Evolutionary conservation across 768 basidiomycete species (phyloP).

Genomic region (Lentinula sp.): DNA sequence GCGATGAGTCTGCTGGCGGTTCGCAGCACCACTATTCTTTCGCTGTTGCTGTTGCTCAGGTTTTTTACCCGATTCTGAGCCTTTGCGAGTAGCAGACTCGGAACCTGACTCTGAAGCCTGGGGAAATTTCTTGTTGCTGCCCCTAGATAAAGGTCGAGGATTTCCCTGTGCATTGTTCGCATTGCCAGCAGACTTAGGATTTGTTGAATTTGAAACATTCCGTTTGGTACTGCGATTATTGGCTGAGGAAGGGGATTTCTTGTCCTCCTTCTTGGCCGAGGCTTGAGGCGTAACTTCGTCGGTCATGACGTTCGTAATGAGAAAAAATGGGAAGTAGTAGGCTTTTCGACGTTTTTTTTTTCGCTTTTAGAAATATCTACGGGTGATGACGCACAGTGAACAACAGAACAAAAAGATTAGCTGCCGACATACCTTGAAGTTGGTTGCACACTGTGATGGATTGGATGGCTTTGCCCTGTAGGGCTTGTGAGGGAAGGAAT

Average conservation of each 20-base stretch:
- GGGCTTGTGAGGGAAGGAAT: slow-evolving; percentile 77
- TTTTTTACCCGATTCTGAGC: slow-evolving; percentile 48
- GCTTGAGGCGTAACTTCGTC: slow-evolving; percentile 66
- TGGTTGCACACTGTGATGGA: slow-evolving; percentile 24
- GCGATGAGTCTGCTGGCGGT: slow-evolving; percentile 41
- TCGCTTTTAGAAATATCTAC: slow-evolving; percentile 25
- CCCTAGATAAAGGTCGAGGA: slow-evolving; percentile 56
- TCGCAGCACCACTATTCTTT: slow-evolving; percentile 35
- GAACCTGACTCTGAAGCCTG: slow-evolving; percentile 61
- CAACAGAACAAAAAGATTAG: slow-evolving; percentile 1
- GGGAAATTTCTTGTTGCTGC: slow-evolving; percentile 57
- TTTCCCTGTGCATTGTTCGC: slow-evolving; percentile 31
- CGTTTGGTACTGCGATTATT: slow-evolving; percentile 53
- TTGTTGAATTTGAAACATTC: slow-evolving; percentile 44
- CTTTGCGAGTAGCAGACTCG: slow-evolving; percentile 60
- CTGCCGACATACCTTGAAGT: slow-evolving; percentile 31
- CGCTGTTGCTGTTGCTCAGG: slow-evolving; percentile 52
- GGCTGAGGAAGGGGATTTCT: slow-evolving; percentile 47
- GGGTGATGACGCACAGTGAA: slow-evolving; percentile 24
- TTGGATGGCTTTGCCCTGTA: slow-evolving; percentile 78
- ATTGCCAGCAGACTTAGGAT: slow-evolving; percentile 36
- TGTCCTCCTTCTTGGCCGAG: slow-evolving; percentile 67
- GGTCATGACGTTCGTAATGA: slow-evolving; percentile 84
- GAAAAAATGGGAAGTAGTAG: slow-evolving; percentile 34
- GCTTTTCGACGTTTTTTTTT: slow-evolving; percentile 45